Base-by-base conservation (phyloP, 352 stramenopile genomes). In the Pythium diclinum region DNA sequence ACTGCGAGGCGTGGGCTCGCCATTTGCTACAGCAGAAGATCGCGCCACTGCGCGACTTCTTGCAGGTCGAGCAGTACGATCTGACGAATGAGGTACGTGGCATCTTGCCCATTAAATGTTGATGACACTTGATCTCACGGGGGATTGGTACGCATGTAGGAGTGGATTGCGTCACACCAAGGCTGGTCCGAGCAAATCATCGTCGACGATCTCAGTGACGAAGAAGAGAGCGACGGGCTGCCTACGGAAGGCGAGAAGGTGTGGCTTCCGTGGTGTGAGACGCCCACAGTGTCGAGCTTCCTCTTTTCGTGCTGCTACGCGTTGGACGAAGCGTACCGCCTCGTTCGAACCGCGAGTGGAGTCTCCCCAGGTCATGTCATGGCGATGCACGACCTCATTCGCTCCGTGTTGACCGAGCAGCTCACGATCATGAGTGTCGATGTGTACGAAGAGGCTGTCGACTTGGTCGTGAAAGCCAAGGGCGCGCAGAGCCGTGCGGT, bases 191-290 rank as follows among this genome's bases (percentile, higher is more conserved):
- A 92, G 61, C 81, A 92, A 53, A 64, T 83, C 11, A 92, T 94
- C 51, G 61, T 78, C 2, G 67, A 83, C 61, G 71, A 60, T 42
- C 30, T 87, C 36, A 72, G 61, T 1, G 66, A 79, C 47, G 81
- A 85, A 65, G 73, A 60, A 23, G 32, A 80, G 42, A 63, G 61
- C 36, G 69, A 69, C 48, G 78, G 78, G 57, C 70, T 75, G 48
- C 74, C 71, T 4, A 74, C 72, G 0, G 40, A 38, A 3, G 60
- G 59, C 19, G 84, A 92, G 51, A 89, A 92, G 36, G 78, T 96
- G 13, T 94, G 84, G 84, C 74, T 96, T 1, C 85, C 87, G 16
- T 96, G 85, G 85, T 89, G 79, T 40, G 87, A 94, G 62, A 94
- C 85, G 3, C 77, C 87, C 7, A 87, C 74, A 6, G 79, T 96